A percentile compares a stretch with the other conserved stretches of the same genome.
These are phyloP conservation scores for Moricandia arvensis DNA, from an alignment of 345 rosid species.

Conservation along the genomic window DNA sequence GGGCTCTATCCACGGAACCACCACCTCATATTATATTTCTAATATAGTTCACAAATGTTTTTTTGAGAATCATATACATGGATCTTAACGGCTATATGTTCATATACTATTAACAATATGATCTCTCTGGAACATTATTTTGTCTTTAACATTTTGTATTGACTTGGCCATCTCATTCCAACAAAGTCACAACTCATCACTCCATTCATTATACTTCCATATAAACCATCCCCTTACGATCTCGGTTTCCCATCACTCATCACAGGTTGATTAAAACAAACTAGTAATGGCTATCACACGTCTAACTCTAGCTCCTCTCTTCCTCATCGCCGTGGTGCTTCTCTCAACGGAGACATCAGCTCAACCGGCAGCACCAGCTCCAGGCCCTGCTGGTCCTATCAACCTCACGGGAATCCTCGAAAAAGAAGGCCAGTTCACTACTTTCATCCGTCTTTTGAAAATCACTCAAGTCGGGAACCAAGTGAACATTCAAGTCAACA, in stretches of 20 bases:
- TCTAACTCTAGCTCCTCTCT: conserved; percentile 35
- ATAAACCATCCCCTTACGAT: conserved; percentile 19
- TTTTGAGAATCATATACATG: background rate
- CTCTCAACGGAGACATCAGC: conserved; percentile 20
- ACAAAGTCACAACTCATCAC: conserved; percentile 36
- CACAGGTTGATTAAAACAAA: conserved; percentile 3
- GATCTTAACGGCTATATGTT: conserved; percentile 20
- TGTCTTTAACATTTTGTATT: conserved; percentile 27
- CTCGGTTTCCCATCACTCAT: conserved; percentile 15
- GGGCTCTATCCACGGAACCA: conserved; percentile 21
- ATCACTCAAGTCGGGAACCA: conserved; percentile 59
- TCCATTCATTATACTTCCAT: conserved; percentile 14
- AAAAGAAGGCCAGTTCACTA: conserved; percentile 62
- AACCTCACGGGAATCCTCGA: conserved; percentile 75
- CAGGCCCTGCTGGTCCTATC: conserved; percentile 60
- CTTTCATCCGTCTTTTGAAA: conserved; percentile 52
- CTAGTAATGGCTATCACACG: conserved; percentile 42
- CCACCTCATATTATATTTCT: conserved; percentile 5
- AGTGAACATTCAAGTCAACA: conserved; percentile 64
- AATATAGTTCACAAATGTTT: background rate
- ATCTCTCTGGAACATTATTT: conserved; percentile 15
- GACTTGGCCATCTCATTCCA: conserved; percentile 41
- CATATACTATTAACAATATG: background rate
- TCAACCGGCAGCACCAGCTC: conserved; percentile 53
- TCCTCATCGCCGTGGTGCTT: conserved; percentile 35